Evolutionary conservation across 257 asterid species (phyloP), one percentile per base, ranked within the genome.

Genomic region (Echites panduratus): DNA sequence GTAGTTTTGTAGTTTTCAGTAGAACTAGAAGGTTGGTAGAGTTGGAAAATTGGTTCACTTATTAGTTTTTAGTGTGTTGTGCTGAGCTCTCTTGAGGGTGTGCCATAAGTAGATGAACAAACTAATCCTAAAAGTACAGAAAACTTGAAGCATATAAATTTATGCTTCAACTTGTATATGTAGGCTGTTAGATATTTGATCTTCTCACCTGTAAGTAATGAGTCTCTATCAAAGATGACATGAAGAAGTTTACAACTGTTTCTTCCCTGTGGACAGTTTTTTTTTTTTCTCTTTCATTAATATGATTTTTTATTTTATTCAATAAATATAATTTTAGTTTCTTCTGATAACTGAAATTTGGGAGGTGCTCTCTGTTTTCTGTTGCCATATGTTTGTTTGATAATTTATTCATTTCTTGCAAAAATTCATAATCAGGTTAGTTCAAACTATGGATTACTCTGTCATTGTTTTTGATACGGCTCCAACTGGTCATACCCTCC

Each of bases 401-500:
- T 32, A 44, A 45, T 43, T 26, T 24, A 2, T 61, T 4, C 4
- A 5, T 19, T 40, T 47, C 40, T 73, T 73, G 61, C 53, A 43
- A 20, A 44, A 19, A 27, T 77, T 81, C 65, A 75, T 75, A 67
- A 64, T n/a, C 95, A 91, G 99, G 86, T 84, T 91, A 75, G 99
- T 94, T 82, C 97, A 91, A 70, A 89, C 95, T 8, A 89, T 94
- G 99, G 99, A 94, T 77, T 94, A 94, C 76, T 91, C 98, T 14
- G 91, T 85, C 53, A 91, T 94, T 79, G 97, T 94, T 53, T 94
- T 94, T 77, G 99, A 94, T 84, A 94, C 98, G 17, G 97, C 99
- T 80, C 99, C 99, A 78, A 94, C 99, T 26, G 99, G 99, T 9
- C 99, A 94, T 75, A 94, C 98, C 17, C 99, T 94, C 35, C 92